Percentiles rank a stretch among this genome's conserved stretches.
These are phyloP conservation scores for Cordyceps militaris DNA, from an alignment of 2,329 filamentous ascomycete species.

Conservation along the genomic window DNA sequence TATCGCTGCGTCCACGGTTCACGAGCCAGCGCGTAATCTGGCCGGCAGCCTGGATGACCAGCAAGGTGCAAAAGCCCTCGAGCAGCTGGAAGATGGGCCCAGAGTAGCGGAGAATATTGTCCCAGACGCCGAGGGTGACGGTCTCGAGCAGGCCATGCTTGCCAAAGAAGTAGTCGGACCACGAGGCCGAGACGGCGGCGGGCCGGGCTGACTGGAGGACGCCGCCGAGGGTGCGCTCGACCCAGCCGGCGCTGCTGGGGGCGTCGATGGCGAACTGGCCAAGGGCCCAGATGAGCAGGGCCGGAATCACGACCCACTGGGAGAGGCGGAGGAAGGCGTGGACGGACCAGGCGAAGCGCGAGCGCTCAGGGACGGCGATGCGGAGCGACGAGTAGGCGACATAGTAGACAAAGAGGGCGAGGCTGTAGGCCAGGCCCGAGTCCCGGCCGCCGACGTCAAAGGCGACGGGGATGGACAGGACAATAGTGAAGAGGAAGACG, in stretches of 20 bases:
- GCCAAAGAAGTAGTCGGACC: constrained; percentile 85
- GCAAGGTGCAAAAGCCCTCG: constrained; percentile 91
- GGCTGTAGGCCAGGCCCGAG: constrained; percentile 88
- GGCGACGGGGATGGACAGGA: constrained; percentile 91
- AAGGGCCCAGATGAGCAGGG: constrained; percentile 87
- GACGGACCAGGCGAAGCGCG: constrained; percentile 65
- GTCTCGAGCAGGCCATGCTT: constrained; percentile 74
- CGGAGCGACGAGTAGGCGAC: constrained; percentile 77
- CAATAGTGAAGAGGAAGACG: constrained; percentile 82
- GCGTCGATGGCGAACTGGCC: constrained; percentile 91
- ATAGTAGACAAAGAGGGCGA: constrained; percentile 85
- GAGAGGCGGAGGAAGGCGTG: constrained; percentile 63
- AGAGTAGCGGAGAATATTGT: constrained; percentile 79
- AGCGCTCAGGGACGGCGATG: constrained; percentile 71
- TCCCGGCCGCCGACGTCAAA: constrained; percentile 97
- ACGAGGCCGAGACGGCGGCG: constrained; percentile 44
- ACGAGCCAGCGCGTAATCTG: constrained; percentile 94
- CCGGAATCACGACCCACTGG: constrained; percentile 82
- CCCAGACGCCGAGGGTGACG: constrained; percentile 78
- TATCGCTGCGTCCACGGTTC: constrained; percentile 87
- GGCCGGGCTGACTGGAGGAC: constrained; percentile 42
- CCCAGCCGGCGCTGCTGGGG: constrained; percentile 64
- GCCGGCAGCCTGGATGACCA: constrained; percentile 91
- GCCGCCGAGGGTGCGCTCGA: constrained; percentile 67
- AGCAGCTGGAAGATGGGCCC: constrained; percentile 90